Conservation (phyloP, 108 stramenopile genomes). For the Discostella pseudostelligera region DNA sequence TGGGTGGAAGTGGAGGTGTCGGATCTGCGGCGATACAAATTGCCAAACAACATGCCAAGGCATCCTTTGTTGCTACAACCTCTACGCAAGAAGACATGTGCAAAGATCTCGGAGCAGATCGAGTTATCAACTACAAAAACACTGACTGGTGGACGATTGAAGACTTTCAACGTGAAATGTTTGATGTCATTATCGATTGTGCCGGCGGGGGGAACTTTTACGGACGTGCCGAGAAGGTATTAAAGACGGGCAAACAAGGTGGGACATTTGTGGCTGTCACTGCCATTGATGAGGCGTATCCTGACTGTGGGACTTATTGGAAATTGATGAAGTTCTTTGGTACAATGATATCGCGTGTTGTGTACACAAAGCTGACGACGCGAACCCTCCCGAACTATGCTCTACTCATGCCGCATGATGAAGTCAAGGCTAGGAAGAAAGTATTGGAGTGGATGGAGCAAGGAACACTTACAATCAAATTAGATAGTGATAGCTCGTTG, state of each 20-base stretch:
- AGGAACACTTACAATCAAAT: conserved; percentile 4
- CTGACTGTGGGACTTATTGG: conserved; percentile 4
- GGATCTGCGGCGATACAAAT: conserved; percentile 30
- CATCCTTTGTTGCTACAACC: conserved; percentile 24
- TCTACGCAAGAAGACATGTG: conserved; percentile 28
- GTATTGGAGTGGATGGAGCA: conserved; percentile 18
- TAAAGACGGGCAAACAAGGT: conserved; percentile 13
- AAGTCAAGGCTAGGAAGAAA: conserved; percentile 7
- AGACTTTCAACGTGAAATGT: conserved; percentile 19
- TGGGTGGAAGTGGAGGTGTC: conserved; percentile 43
- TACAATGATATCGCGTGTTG: neutral
- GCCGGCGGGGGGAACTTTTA: conserved; percentile 18
- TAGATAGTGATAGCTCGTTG: conserved; percentile 16
- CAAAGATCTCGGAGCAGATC: conserved; percentile 33
- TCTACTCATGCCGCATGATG: conserved; percentile 1
- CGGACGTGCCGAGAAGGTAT: conserved; percentile 8
- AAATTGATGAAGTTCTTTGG: conserved; percentile 14
- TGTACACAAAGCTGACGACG: conserved; percentile 13
- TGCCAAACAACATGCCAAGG: conserved; percentile 18
- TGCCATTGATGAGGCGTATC: conserved; percentile 7
- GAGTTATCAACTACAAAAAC: conserved; percentile 35
- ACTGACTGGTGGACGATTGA: conserved; percentile 10
- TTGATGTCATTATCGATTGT: conserved; percentile 30
- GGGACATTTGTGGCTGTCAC: conserved; percentile 20
- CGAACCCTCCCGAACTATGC: conserved; percentile 13